Conservation (phyloP, 129 eudicot genomes). For the Flaveria trinervia region DNA sequence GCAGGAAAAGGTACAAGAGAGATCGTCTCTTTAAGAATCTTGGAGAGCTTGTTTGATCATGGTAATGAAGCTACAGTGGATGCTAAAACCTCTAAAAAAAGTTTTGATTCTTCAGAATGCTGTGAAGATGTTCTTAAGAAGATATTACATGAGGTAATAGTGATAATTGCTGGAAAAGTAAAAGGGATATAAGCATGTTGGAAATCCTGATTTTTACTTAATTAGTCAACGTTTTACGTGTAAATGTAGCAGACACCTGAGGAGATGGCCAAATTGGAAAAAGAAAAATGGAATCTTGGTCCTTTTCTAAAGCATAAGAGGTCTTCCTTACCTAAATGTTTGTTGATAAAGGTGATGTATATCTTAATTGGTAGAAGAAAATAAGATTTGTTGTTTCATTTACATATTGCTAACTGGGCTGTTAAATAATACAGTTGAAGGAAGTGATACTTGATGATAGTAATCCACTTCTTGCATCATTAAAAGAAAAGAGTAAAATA, state of each 20-base stretch:
- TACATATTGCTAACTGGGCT: constrained; percentile 17
- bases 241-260: constrained; percentile 45
- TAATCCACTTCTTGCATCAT: constrained; percentile 51
- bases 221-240: constrained; percentile 12
- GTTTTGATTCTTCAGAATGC: constrained; percentile 49
- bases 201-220: not conserved
- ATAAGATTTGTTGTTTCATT: not conserved
- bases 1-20: constrained; percentile 60
- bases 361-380: constrained; percentile 6
- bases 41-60: constrained; percentile 49
- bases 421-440: constrained; percentile 56
- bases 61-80: constrained; percentile 21
- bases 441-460: constrained; percentile 50
- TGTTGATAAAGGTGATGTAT: constrained; percentile 59
- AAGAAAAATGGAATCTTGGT: constrained; percentile 46
- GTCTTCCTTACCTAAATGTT: constrained; percentile 46
- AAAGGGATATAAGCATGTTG: not conserved
- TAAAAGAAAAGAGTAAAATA: constrained; percentile 62
- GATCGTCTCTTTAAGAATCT: constrained; percentile 51
- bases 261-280: constrained; percentile 34
- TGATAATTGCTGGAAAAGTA: not conserved
- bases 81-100: constrained; percentile 26
- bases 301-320: constrained; percentile 56
- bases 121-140: constrained; percentile 61
- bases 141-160: constrained; percentile 50